Conservation (phyloP, 176 grass and related monocot species). For the Elymus sibiricus region DNA sequence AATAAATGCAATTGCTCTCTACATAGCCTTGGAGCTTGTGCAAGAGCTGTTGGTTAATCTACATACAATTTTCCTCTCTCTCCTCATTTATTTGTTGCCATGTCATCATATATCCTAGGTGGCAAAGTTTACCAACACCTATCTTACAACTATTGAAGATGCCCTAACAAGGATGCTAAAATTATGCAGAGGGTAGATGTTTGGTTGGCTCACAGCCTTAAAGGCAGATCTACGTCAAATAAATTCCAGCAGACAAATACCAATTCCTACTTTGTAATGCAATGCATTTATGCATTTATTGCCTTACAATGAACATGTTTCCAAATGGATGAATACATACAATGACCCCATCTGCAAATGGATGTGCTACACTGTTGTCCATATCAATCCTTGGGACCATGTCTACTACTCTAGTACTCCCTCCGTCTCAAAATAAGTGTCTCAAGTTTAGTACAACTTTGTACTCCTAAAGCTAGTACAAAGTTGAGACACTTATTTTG, state of each 20-base stretch:
- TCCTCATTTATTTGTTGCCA: too few relatives aligned
- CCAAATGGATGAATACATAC: neutral
- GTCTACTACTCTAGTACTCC: neutral
- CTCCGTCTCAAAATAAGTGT: too few relatives aligned
- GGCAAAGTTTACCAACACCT: too few relatives aligned
- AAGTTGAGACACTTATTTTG: too few relatives aligned
- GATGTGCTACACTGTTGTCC: neutral
- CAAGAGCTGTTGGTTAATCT: too few relatives aligned
- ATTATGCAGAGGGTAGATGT: neutral
- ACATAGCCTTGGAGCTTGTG: too few relatives aligned
- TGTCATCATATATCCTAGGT: too few relatives aligned
- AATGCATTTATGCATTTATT: constrained; percentile 32
- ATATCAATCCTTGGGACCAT: constrained; percentile 24
- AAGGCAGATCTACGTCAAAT: neutral
- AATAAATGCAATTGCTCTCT: too few relatives aligned
- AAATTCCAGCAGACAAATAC: neutral
- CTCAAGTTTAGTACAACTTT: too few relatives aligned
- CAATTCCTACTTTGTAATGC: constrained; percentile 25
- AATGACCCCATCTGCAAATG: constrained; percentile 12
- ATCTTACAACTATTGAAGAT: too few relatives aligned
- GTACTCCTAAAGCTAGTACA: too few relatives aligned
- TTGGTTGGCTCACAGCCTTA: constrained; percentile 14
- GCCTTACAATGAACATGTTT: neutral
- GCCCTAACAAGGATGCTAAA: neutral
- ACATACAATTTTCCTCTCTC: too few relatives aligned